Conservation (phyloP, 495 filamentous ascomycete genomes). For the Endocarpon pusillum region DNA sequence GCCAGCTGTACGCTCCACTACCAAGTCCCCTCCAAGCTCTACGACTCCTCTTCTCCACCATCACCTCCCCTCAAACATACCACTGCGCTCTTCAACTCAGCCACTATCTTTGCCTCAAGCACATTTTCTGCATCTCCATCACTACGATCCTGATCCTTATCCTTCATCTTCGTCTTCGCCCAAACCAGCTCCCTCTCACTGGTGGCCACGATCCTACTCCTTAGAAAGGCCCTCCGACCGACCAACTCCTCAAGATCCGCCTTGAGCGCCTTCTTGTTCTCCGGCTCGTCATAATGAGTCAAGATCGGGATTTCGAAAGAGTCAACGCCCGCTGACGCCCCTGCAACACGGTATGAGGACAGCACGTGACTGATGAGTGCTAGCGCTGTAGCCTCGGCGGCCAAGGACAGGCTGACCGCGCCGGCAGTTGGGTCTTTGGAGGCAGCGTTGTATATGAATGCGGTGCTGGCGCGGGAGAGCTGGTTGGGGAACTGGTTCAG, state of each 20-base stretch:
- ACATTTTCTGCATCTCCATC: constrained; percentile 28
- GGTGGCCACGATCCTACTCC: constrained; percentile 53
- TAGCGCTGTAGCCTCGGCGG: constrained; percentile 59
- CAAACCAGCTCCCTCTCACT: constrained; percentile 52
- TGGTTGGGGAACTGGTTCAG: constrained; percentile 70
- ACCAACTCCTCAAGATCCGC: constrained; percentile 71
- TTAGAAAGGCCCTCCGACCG: constrained; percentile 37
- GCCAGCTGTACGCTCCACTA: too few relatives aligned
- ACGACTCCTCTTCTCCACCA: too few relatives aligned
- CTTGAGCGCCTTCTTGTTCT: constrained; percentile 43
- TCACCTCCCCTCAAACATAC: constrained; percentile 22
- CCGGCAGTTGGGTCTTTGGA: constrained; percentile 19
- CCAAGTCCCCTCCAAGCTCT: too few relatives aligned
- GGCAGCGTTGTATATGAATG: constrained; percentile 30
- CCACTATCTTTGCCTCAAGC: constrained; percentile 57
- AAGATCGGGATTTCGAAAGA: constrained; percentile 41
- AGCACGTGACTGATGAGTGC: constrained; percentile 55
- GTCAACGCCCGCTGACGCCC: constrained; percentile 37
- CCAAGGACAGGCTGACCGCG: constrained; percentile 49
- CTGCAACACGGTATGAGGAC: constrained; percentile 38
- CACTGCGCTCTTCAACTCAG: constrained; percentile 35
- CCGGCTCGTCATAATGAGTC: constrained; percentile 52
- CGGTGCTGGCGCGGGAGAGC: constrained; percentile 41
- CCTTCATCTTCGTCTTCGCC: constrained; percentile 31
- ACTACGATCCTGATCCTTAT: constrained; percentile 14